These are phyloP conservation scores for Nepenthes mirabilis DNA, from an alignment of 148 eudicot genomes.

Conservation along the genomic window DNA sequence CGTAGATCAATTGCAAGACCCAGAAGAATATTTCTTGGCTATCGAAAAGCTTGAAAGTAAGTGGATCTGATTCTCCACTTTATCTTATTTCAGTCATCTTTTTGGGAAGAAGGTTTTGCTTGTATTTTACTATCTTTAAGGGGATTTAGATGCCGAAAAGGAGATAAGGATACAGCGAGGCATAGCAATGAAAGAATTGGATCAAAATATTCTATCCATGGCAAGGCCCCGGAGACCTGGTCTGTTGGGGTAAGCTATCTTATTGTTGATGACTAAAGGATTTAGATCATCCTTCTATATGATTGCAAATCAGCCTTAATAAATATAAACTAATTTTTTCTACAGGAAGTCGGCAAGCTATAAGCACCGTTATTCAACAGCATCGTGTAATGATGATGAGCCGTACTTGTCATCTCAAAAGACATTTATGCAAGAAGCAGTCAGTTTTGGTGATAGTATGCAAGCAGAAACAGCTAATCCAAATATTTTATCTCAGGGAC, in stretches of 20 bases:
- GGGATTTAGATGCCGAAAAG: conserved; percentile 40
- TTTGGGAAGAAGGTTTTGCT: not conserved
- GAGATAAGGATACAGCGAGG: conserved; percentile 43
- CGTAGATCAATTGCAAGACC: conserved; percentile 26
- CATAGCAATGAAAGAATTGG: conserved; percentile 14
- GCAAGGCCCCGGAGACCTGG: conserved; percentile 42
- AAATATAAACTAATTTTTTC: conserved; percentile 1
- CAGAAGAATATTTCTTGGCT: conserved; percentile 42
- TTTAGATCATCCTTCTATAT: conserved; percentile 1
- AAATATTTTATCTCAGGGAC: conserved; percentile 12
- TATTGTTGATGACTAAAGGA: not conserved
- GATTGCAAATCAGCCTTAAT: not conserved
- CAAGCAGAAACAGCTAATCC: conserved; percentile 17
- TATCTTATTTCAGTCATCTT: not conserved
- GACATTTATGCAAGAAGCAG: conserved; percentile 15
- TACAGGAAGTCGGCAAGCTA: conserved; percentile 46
- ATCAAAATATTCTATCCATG: conserved; percentile 13
- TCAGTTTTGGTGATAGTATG: conserved; percentile 8
- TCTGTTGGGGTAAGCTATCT: conserved; percentile 37
- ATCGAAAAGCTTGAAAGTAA: conserved; percentile 47
- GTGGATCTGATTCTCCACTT: not conserved
- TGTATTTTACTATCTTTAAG: conserved; percentile 2
- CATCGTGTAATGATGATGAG: conserved; percentile 18
- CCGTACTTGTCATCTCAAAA: conserved; percentile 31
- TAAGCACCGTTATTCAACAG: conserved; percentile 29